These are phyloP conservation scores for Lunasporangiospora selenospora DNA, from an alignment of 192 early-diverging fungal genomes.

Conservation along the genomic window DNA sequence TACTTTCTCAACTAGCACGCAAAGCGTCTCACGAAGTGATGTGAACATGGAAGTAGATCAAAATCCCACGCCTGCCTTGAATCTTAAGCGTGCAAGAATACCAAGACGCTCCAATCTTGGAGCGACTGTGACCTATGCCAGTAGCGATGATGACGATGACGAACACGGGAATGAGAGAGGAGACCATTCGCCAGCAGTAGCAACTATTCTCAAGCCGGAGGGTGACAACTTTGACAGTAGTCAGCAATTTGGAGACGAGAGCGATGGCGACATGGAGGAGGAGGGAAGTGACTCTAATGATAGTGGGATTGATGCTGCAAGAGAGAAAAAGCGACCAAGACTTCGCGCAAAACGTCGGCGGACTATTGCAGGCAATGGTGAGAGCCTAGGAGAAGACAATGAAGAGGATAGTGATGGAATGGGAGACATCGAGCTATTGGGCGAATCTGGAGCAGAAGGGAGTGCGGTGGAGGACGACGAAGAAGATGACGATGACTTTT, in stretches of 20 bases:
- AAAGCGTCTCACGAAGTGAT: constrained; percentile 32
- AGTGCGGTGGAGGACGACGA: constrained; percentile 13
- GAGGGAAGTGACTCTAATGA: constrained; percentile 50
- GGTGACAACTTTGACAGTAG: constrained; percentile 9
- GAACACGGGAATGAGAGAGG: constrained; percentile 5
- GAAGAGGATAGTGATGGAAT: constrained; percentile 21
- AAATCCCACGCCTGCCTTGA: constrained; percentile 19
- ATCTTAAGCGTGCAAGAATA: constrained; percentile 30
- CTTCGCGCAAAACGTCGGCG: constrained; percentile 33
- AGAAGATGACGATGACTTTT: constrained; percentile 29
- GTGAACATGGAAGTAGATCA: constrained; percentile 34
- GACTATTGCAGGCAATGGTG: constrained; percentile 43
- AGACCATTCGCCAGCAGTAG: no score
- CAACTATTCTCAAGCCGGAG: background rate
- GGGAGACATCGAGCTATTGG: background rate
- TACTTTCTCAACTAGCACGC: constrained; percentile 34
- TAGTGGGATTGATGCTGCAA: constrained; percentile 51
- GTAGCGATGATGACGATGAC: constrained; percentile 23
- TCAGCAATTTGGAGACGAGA: constrained; percentile 9
- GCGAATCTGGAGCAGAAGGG: background rate
- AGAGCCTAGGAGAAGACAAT: constrained; percentile 45
- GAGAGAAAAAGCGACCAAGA: no score
- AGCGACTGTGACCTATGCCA: constrained; percentile 15
- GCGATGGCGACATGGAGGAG: constrained; percentile 55
- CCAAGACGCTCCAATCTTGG: constrained; percentile 24